Evolutionary conservation across 305 asterid species (phyloP), one percentile per base, ranked within the genome.

Genomic region (Fraxinus xanthoxyloides): DNA sequence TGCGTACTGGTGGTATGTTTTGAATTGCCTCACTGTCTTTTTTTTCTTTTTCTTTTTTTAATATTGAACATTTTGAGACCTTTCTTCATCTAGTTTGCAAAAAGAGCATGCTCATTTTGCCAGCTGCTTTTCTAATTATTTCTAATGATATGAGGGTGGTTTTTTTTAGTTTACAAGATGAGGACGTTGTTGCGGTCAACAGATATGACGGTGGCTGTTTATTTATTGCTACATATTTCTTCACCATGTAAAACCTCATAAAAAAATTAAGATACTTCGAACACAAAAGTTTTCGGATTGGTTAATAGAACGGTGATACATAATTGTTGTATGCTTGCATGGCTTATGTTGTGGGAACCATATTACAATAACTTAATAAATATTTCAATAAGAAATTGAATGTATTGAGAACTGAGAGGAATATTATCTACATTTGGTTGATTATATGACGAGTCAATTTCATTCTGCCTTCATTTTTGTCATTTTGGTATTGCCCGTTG

Each of bases 1-100:
- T 96, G 32, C 97, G 91, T 85, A 89, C 83, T 86, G 98, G 93
- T n/a, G 99, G 98, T 94, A 90, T 84, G 93, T 84, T 59, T 70
- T 32, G 4, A 26, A 75, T 78, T 79, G 30, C 70, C 69, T 12
- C 79, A 46, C 70, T 81, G 80, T 35, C 1, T 0, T 35, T 5
- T 35, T 35, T 5, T 0, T 6, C 2, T 40, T 10, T 40, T 43
- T 38, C 32, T 70, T 73, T 83, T 19, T 69, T 74, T 13, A 59
- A 43, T 72, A 32, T 79, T 81, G 67, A 38, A 5, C 23, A 30
- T 78, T 59, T 28, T 67, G 38, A 28, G 19, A 12, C n/a, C 34
- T 7, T 63, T 30, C 5, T 65, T 74, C 19, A 70, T 36, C 24
- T 2, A 72, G 43, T 24, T 73, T 38, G 43, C 76, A 70, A 32